These are phyloP conservation scores for Spiraea crenata DNA, from an alignment of 331 rosid species.

Conservation along the genomic window DNA sequence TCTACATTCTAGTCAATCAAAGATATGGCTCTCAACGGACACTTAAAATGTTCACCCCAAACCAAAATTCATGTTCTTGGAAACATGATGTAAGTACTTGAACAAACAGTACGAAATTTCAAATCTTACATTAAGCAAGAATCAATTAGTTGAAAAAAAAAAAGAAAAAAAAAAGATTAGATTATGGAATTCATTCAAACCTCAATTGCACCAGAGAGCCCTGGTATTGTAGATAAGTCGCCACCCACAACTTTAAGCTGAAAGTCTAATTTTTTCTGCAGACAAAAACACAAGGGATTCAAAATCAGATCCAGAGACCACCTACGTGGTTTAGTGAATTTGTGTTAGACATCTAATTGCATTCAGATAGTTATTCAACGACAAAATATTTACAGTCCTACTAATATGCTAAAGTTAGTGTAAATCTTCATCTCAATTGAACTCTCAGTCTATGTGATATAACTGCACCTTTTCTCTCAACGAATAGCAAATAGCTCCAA, in stretches of 20 bases:
- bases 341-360: not conserved
- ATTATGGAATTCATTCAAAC: slow-evolving; percentile 43
- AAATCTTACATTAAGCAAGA: slow-evolving; percentile 15
- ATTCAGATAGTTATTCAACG: slow-evolving; percentile 1
- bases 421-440: not conserved
- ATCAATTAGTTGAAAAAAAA: not conserved
- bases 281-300: slow-evolving; percentile 16
- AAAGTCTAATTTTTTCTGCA: slow-evolving; percentile 90
- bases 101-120: not conserved
- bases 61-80: not conserved
- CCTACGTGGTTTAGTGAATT: not conserved
- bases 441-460: not conserved
- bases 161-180: not conserved
- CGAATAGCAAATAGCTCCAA: slow-evolving; percentile 94
- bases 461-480: slow-evolving; percentile 70
- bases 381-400: slow-evolving; percentile 11
- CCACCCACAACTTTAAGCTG: slow-evolving; percentile 89
- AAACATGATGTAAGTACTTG: not conserved
- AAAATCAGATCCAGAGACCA: slow-evolving; percentile 6
- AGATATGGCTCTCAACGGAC: too few relatives aligned
- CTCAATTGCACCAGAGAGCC: slow-evolving; percentile 74
- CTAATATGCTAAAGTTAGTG: not conserved
- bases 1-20: not conserved
- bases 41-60: not conserved
- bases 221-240: slow-evolving; percentile 89